Evolutionary conservation across 2,329 filamentous ascomycete species (phyloP).

Genomic region (Chaetomiaceae sp.): DNA sequence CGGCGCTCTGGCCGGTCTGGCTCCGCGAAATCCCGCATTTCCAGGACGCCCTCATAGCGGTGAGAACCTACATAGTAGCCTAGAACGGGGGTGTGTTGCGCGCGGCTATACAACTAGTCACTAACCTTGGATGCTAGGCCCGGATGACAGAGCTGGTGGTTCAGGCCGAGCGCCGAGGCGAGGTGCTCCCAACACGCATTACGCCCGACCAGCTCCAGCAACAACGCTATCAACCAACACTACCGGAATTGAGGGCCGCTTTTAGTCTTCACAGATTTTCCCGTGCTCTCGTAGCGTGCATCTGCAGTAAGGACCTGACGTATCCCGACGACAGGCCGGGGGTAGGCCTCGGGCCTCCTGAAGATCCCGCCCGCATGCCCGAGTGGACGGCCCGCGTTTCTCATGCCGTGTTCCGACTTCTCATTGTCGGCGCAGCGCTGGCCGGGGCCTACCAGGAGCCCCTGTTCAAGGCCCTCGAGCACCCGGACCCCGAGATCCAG

Average conservation of each 20-base stretch:
- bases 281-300: neutral
- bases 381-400: neutral
- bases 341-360: neutral
- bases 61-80: neutral
- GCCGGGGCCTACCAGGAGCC: conserved; percentile 7
- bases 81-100: neutral
- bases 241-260: conserved; percentile 4
- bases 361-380: neutral
- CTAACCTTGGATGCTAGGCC: neutral
- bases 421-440: conserved; percentile 9
- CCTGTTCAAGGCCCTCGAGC: neutral
- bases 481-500: neutral
- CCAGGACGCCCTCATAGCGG: neutral
- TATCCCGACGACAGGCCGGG: neutral
- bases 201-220: neutral
- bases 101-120: neutral
- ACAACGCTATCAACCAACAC: neutral
- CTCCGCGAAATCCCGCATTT: conserved; percentile 6
- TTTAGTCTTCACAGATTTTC: neutral
- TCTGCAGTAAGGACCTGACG: neutral
- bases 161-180: conserved; percentile 1
- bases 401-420: neutral
- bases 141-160: conserved; percentile 8
- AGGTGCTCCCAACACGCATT: conserved; percentile 1
- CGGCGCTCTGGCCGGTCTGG: conserved; percentile 1